phyloP scores from a whole-genome alignment of 805 yeast genomes.

The Kuraishia floccosa region DNA sequence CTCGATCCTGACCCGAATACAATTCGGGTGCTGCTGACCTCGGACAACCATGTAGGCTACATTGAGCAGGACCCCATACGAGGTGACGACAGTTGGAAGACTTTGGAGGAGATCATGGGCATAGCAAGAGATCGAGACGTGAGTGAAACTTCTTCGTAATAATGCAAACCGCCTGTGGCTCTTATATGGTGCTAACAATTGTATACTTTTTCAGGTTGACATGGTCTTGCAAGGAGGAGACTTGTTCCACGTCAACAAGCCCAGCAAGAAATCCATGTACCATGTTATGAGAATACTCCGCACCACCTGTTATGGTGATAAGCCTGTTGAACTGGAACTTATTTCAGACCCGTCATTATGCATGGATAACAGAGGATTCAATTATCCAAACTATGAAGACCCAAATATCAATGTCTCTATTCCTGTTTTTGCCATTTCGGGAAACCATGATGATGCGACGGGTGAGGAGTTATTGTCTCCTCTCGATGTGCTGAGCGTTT shows the following conservation, averaged over 20 bases:
- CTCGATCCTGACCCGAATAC: slow-evolving; percentile 52
- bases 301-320: slow-evolving; percentile 67
- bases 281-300: slow-evolving; percentile 71
- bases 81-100: slow-evolving; percentile 82
- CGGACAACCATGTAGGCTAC: slow-evolving; percentile 95
- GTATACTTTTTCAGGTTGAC: slow-evolving; percentile 30
- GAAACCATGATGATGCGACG: slow-evolving; percentile 95
- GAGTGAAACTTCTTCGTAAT: not conserved
- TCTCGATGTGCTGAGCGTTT: slow-evolving; percentile 68
- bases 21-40: slow-evolving; percentile 68
- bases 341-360: slow-evolving; percentile 66
- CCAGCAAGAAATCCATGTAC: slow-evolving; percentile 75
- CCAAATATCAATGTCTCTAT: slow-evolving; percentile 80
- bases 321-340: slow-evolving; percentile 77
- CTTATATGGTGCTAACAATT: not conserved
- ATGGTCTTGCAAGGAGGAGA: slow-evolving; percentile 91
- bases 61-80: slow-evolving; percentile 82
- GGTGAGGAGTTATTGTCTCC: slow-evolving; percentile 80
- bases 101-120: slow-evolving; percentile 74
- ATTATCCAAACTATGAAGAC: slow-evolving; percentile 79
- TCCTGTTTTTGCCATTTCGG: slow-evolving; percentile 88
- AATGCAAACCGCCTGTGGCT: not conserved
- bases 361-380: slow-evolving; percentile 47
- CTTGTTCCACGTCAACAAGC: slow-evolving; percentile 82
- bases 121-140: slow-evolving; percentile 61